These are phyloP conservation scores for Wallacemonas sp. DNA, from an alignment of 208 protist species.

Conservation along the genomic window DNA sequence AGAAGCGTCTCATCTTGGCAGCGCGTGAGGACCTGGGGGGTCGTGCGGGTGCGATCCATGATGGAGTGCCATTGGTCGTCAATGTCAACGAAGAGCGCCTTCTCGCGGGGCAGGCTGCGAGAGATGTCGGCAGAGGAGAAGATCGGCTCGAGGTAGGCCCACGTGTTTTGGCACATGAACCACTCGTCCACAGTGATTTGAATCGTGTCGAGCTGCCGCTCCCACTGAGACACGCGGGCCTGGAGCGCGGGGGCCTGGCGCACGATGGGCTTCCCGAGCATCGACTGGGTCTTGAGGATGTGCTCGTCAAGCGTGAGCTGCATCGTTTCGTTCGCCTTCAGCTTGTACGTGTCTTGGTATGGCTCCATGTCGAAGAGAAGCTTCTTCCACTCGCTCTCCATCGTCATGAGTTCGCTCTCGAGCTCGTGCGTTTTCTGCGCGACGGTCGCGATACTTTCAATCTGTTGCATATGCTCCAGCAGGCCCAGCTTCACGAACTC, in stretches of 20 bases:
- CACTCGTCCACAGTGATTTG: conserved; percentile 96
- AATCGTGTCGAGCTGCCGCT: conserved; percentile 91
- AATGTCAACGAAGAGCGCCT: conserved; percentile 91
- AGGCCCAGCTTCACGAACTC: conserved; percentile 89
- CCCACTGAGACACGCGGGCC: conserved; percentile 90
- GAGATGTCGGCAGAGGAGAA: conserved; percentile 97
- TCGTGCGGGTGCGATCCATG: conserved; percentile 89
- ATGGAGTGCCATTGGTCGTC: conserved; percentile 93
- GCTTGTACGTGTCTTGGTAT: conserved; percentile 93
- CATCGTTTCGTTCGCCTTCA: conserved; percentile 93
- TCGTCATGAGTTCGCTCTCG: conserved; percentile 91
- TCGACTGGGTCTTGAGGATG: conserved; percentile 95
- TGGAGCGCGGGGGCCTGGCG: conserved; percentile 89
- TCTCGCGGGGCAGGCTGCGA: conserved; percentile 95
- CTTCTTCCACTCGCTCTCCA: conserved; percentile 94
- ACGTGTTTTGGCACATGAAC: conserved; percentile 95
- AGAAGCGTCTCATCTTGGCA: conserved; percentile 93
- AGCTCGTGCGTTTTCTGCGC: conserved; percentile 92
- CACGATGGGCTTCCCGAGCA: conserved; percentile 93
- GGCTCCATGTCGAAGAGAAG: conserved; percentile 93
- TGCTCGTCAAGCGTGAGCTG: conserved; percentile 95
- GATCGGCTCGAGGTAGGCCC: conserved; percentile 97
- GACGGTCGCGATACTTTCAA: conserved; percentile 86
- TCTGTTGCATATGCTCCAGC: conserved; percentile 75
- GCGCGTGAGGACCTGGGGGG: conserved; percentile 85